A percentile compares a stretch with the other conserved stretches of the same genome.
These are phyloP conservation scores for Metarhizium guizhouense DNA, from an alignment of 2,329 filamentous ascomycete species.

Conservation along the genomic window DNA sequence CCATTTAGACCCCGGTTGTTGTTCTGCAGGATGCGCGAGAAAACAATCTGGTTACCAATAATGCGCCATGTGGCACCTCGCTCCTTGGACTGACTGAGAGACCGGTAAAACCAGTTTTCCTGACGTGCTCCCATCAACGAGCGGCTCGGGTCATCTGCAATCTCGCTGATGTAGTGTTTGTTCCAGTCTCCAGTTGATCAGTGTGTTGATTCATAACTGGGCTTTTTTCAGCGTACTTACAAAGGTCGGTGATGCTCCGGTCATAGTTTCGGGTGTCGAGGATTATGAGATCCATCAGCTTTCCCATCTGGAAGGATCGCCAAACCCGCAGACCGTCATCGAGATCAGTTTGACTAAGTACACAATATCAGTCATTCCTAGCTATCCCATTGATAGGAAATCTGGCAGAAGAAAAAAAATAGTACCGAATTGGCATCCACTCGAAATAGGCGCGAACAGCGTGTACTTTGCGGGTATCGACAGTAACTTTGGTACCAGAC, in stretches of 20 bases:
- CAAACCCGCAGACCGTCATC: conserved; percentile 63
- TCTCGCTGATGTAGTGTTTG: conserved; percentile 49
- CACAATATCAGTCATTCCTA: neutral
- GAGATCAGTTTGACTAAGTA: conserved; percentile 47
- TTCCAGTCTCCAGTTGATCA: conserved; percentile 35
- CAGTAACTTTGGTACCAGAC: conserved; percentile 45
- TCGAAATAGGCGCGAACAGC: conserved; percentile 64
- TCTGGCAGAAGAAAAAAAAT: neutral
- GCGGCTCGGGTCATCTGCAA: conserved; percentile 57
- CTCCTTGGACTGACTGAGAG: conserved; percentile 45
- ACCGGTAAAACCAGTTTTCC: conserved; percentile 65
- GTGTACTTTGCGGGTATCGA: conserved; percentile 67
- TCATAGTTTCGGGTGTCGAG: conserved; percentile 64
- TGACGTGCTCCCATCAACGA: conserved; percentile 64
- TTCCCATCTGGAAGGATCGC: conserved; percentile 57
- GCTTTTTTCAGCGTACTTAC: conserved; percentile 9
- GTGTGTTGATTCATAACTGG: neutral
- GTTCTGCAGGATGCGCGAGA: conserved; percentile 40
- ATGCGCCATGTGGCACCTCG: conserved; percentile 64
- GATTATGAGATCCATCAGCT: conserved; percentile 57
- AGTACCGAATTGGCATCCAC: conserved; percentile 34
- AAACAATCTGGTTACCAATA: conserved; percentile 63
- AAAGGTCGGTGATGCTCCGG: conserved; percentile 47
- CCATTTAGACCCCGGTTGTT: conserved; percentile 21
- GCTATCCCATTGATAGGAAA: neutral